These are phyloP conservation scores for Iberis pinnata DNA, from an alignment of 345 rosid species.

Conservation along the genomic window DNA sequence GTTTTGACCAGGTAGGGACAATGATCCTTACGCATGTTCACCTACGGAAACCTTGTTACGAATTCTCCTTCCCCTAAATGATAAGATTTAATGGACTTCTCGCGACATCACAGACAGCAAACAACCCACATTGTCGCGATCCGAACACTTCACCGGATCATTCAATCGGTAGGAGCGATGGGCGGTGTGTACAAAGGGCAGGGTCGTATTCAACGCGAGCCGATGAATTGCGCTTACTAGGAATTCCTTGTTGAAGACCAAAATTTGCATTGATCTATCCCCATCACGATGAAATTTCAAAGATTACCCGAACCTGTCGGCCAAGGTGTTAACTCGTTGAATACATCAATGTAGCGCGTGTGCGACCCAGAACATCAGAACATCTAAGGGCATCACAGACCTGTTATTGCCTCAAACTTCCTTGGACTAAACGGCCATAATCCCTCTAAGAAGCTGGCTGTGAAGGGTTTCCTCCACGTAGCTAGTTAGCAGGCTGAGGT, in stretches of 20 bases:
- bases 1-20: conserved; percentile 22
- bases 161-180: not conserved
- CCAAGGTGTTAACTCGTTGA: conserved; percentile 26
- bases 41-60: not conserved
- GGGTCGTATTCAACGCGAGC: not conserved
- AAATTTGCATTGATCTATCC: not conserved
- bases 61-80: not conserved
- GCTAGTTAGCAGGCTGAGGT: conserved; percentile 9
- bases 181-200: not conserved
- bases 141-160: not conserved
- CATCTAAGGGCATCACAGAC: conserved; percentile 29
- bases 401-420: conserved; percentile 21
- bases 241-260: not conserved
- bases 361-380: conserved; percentile 30
- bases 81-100: not conserved
- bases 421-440: not conserved
- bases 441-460: not conserved
- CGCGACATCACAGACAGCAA: not conserved
- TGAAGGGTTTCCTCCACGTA: conserved; percentile 5
- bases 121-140: not conserved
- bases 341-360: conserved; percentile 29
- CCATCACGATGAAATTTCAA: not conserved
- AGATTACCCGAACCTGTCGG: conserved; percentile 15
- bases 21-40: conserved; percentile 14
- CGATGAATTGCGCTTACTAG: not conserved